Base-by-base conservation (phyloP, 2,329 filamentous ascomycete species). In the Aspergillus ruber region DNA sequence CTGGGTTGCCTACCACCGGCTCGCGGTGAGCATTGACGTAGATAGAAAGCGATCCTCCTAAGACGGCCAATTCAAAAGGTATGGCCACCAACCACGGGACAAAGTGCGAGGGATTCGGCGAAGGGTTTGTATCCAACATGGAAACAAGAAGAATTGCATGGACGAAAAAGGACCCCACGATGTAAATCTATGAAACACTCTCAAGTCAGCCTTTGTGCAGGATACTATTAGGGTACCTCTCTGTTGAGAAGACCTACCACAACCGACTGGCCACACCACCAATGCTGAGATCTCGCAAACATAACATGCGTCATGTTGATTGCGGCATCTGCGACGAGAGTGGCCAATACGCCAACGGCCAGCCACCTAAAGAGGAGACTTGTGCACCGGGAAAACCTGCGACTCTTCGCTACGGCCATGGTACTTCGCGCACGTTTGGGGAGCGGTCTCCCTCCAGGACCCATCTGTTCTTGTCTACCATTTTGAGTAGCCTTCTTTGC, bases 401-500 rank as follows among this genome's bases (percentile, higher is more conserved):
- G 71, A 44, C 65, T 65, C 50, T 74, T 73, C 54, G 73, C 72
- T 62, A 69, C 73, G 59, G 67, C 71, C 66, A 70, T 74, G 55
- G 66, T 69, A 63, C 64, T 78, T 66, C 70, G 63, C 49, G 66
- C 74, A 71, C 74, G 81, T 63, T 83, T 86, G 50, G 89, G 90
- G 46, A 96, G 74, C 29, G 89, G 89, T 66, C 94, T 90, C 56
- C 90, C 91, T 47, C 88, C 90, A 1, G 90, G 90, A n/a, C 90
- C 90, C 45, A 78, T 83, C 55, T 80, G 68, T 27, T 68, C 74
- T 18, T 75, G 78, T 50, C 70, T 65, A 38, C 69, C 63, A 58
- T 73, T 65, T 41, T 71, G 66, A 52, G 68, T 67, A 52, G 74
- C 70, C 56, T 71, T 72, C 54, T 66, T 75, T 35, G 78, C 74